Base-by-base conservation (phyloP, 73 alveolate species). In the Durusdinium trenchii region DNA sequence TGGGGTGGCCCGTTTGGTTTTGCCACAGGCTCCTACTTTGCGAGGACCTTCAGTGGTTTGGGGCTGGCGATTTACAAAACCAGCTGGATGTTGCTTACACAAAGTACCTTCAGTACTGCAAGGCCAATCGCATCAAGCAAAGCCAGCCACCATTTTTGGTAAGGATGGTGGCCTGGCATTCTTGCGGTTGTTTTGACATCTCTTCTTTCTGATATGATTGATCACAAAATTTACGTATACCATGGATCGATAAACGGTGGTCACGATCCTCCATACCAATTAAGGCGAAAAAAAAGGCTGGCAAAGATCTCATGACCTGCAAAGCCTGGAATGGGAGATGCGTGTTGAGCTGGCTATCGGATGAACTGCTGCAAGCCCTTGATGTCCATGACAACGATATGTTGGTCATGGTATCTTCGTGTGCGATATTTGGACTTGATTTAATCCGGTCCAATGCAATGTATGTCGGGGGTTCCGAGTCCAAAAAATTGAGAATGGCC, bases 291-390 rank as follows among this genome's bases (percentile, higher is more conserved):
- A 76, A 76, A 20, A 76, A 76, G 38, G 23, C 6, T 40, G 86
- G 86, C 30, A 26, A 76, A 20, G 86, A 76, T 6, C 42, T 76
- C 6, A 43, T 76, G 86, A 76, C 61, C 38, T 71, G 47, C 52
- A 71, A 71, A 71, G 84, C 84, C 10, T 71, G 51, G 47, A 71
- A 71, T n/a, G 84, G 86, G 38, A 40, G 86, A 20, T 76, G 86
- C 26, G 86, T 76, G 16, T 40, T 76, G 61, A 6, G 40, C 4
- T 76, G 86, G 86, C 38, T 76, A 10, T 42, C 86, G 5, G 42
- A 76, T 45, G n/a, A 7, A 4, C 61, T 76, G 38, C 61, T 76
- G 23, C 42, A 43, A 6, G 86, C 86, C 38, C 60, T 76, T 9
- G 61, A 76, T 20, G 42, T 76, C 6, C 86, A 76, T 60, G 86